These are phyloP conservation scores for Auricularia cornea DNA, from an alignment of 768 basidiomycete genomes.

Conservation along the genomic window DNA sequence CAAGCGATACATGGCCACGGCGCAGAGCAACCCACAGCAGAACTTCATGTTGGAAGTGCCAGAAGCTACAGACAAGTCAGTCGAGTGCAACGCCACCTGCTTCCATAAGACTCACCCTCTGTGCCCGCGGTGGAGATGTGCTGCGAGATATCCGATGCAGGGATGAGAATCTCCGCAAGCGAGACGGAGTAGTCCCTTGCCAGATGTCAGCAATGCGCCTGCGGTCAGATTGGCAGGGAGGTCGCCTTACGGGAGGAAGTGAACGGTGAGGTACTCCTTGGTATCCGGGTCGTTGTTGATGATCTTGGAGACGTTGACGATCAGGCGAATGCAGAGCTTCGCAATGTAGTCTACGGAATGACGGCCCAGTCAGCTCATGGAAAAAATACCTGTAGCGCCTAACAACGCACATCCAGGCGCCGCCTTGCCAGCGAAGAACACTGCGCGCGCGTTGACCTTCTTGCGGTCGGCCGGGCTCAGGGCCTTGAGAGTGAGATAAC, in stretches of 20 bases:
- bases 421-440: conserved; percentile 98
- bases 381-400: conserved; percentile 8
- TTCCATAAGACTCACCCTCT: conserved; percentile 36
- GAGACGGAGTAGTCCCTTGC: conserved; percentile 30
- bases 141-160: conserved; percentile 90
- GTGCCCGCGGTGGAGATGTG: conserved; percentile 98
- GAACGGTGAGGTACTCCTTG: conserved; percentile 75
- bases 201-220: background rate
- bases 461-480: conserved; percentile 73
- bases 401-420: conserved; percentile 71
- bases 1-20: background rate
- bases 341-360: conserved; percentile 67
- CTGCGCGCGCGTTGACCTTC: conserved; percentile 75
- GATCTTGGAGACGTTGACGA: conserved; percentile 77
- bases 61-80: conserved; percentile 31
- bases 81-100: no score
- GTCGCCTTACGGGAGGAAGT: conserved; percentile 63
- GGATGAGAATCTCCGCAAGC: conserved; percentile 74
- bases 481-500: conserved; percentile 73
- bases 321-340: conserved; percentile 88
- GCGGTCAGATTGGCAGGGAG: background rate
- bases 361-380: background rate
- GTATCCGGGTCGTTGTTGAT: conserved; percentile 79
- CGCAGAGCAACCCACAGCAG: background rate
- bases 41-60: conserved; percentile 76